Evolutionary conservation across 2,329 filamentous ascomycete species (phyloP).

Genomic region (Pezicula carpinea): DNA sequence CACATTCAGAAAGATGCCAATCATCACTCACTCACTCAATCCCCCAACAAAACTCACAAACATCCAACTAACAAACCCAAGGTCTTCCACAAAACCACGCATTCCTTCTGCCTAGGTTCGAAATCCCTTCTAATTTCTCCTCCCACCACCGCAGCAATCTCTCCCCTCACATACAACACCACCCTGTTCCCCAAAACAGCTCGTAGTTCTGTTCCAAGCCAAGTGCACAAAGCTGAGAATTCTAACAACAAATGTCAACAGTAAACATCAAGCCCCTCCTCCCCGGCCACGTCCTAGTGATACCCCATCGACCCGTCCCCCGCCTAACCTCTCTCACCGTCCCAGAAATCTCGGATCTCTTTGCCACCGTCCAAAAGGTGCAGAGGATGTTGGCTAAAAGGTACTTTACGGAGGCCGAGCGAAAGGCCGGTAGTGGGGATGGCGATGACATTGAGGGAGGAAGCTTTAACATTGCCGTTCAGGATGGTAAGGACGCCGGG

Average conservation of each 20-base stretch:
- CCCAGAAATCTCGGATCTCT: slow-evolving; percentile 62
- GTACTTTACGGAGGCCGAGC: slow-evolving; percentile 38
- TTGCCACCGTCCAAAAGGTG: slow-evolving; percentile 78
- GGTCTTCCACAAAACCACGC: neutral
- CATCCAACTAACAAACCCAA: neutral
- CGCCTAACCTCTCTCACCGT: slow-evolving; percentile 47
- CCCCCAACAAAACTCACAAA: no score
- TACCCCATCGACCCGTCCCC: slow-evolving; percentile 63
- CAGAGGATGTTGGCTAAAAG: slow-evolving; percentile 65
- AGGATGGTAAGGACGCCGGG: slow-evolving; percentile 84
- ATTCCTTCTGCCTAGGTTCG: neutral
- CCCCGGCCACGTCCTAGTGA: slow-evolving; percentile 89
- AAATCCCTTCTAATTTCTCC: slow-evolving; percentile 93
- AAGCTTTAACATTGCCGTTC: slow-evolving; percentile 90
- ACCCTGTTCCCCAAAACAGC: no score
- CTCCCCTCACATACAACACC: no score
- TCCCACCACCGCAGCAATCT: no score
- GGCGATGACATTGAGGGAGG: slow-evolving; percentile 44
- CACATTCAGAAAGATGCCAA: no score
- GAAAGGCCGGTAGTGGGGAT: slow-evolving; percentile 33
- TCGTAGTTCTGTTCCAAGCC: no score
- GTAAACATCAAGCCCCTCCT: slow-evolving; percentile 95
- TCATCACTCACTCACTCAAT: no score
- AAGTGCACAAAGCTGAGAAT: no score
- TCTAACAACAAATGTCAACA: no score